Evolutionary conservation across 306 rosid species (phyloP), one percentile per base, ranked within the genome.

Genomic region (Casuarina cunninghamiana): DNA sequence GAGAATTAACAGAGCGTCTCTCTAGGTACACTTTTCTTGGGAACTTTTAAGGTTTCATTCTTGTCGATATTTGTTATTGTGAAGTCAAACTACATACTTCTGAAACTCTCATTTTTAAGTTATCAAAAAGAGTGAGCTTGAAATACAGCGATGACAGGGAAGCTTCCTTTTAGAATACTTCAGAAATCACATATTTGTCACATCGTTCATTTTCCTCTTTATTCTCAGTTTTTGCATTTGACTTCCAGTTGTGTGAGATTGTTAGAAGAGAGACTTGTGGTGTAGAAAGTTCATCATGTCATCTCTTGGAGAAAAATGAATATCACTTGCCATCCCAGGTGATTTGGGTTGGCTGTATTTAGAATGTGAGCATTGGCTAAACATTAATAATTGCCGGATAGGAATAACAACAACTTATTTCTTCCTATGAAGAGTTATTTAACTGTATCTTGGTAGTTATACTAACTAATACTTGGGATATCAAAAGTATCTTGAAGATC

Each of bases 1-100:
- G 90, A 9, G 91, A 90, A 55, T 86, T 96, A 85, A 72, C 91
- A 0, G 96, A 96, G 85, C 99, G 96, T 55, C 86, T 93, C 79
- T 87, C 99, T 58, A 91, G 99, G 99, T 93, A 82, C 26, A 63
- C 41, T 35, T 41, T 61, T 10, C 57, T 72, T 71, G 0, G 53
- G 19, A 60, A 58, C 50, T 74, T 75, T 76, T 35, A 50, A 3
- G 44, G 55, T 43, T 67, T 71, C 41, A 48, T 69, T 80, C 38
- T 35, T 35, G 42, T 12, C 10, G 12, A 62, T 62, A 37, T 37
- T 70, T 46, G 39, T 71, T 54, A 48, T 61, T 77, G 26, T 35
- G 65, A 26, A 50, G 16, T 35, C 37, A 37, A 17, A 12, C 44
- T 37, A 35, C 32, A 37, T 3, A 11, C 41, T 62, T 62, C 17